Percentiles rank a stretch among this genome's conserved stretches.
Conservation (phyloP, 192 early-diverging fungal genomes). For the Backusella australiensis region DNA sequence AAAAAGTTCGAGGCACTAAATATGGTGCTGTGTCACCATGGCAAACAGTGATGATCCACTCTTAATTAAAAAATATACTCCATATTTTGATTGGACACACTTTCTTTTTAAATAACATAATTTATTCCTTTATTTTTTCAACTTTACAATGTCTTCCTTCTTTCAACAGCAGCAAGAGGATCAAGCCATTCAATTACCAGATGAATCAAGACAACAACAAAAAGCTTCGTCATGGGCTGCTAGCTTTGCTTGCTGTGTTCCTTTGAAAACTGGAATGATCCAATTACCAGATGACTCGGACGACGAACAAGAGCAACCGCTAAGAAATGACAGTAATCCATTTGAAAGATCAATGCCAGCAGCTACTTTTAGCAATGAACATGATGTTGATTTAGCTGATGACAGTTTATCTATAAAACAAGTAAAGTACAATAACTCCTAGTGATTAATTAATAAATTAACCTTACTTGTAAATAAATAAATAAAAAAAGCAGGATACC, state of each 20-base stretch:
- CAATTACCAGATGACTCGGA: conserved; percentile 14
- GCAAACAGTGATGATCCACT: neutral
- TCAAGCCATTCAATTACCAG: conserved; percentile 28
- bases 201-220: neutral
- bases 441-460: neutral
- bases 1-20: neutral
- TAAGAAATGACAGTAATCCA: neutral
- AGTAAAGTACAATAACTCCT: neutral
- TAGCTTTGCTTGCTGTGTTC: neutral
- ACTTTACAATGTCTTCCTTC: neutral
- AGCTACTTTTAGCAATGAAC: neutral
- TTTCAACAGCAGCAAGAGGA: neutral
- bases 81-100: neutral
- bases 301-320: neutral
- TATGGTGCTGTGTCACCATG: neutral
- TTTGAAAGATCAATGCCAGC: neutral
- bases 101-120: neutral
- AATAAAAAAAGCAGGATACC: neutral
- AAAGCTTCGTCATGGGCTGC: neutral
- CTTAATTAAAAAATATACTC: neutral
- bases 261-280: neutral
- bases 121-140: neutral
- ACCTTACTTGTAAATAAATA: neutral
- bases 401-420: neutral
- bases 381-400: neutral